Base-by-base conservation (phyloP, 2,329 filamentous ascomycete species). In the Pseudogymnoascus sp. region DNA sequence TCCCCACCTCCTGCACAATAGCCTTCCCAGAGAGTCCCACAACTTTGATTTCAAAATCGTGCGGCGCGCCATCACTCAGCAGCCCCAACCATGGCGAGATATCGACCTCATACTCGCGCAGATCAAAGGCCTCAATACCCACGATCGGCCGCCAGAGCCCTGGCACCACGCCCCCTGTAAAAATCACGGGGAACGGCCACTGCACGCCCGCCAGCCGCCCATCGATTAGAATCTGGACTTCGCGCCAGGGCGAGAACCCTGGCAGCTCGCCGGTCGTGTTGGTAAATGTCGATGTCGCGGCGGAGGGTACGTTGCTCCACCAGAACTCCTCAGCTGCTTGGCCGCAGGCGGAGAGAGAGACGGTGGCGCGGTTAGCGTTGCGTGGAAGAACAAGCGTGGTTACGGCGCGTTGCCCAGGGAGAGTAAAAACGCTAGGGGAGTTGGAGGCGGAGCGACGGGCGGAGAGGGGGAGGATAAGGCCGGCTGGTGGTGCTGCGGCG, bases 171-270 rank as follows among this genome's bases (percentile, higher is more conserved):
- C 90, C 90, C 2, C 91, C 91, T 0, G 91, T 93, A 69, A 93
- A 93, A 59, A 96, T 87, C 16, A 91, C 82, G 0, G 90, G 90
- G 69, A 90, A 93, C 0, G 91, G 91, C 89, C 89, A 95, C 34
- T 85, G 83, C 1, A 92, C 85, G 1, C 90, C 91, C 1, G 88
- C 89, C 21, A 93, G 75, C 16, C 81, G 76, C 1, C 83, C 88
- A 70, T 96, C 90, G 61, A 96, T 89, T 46, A 83, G 78, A 0
- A 95, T 77, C 68, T 93, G 89, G 1, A 95, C 81, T 75, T 96
- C 91, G 21, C 91, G 85, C 72, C 90, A 93, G 0, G 89, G 85
- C 4, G 88, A 88, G 68, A 84, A 85, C 0, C 89, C 90, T 23
- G 84, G 84, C 0, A 91, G 78, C 1, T 76, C 75, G 11, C 84